phyloP scores from a whole-genome alignment of 768 basidiomycete genomes.

The Phylloporus sp. region DNA sequence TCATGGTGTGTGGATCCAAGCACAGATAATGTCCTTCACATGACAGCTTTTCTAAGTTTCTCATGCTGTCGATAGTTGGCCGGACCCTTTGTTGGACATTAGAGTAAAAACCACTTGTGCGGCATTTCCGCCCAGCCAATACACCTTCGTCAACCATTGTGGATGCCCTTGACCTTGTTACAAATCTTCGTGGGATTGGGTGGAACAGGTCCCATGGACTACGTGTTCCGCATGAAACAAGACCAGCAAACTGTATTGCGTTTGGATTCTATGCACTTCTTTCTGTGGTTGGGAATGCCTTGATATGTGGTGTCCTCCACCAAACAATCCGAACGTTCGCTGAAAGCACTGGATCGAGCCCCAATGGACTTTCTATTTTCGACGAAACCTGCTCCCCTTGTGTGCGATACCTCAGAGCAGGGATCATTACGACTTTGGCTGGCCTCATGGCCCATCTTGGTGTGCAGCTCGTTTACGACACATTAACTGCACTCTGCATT shows the following conservation, averaged over 20 bases:
- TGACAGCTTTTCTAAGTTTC: neutral
- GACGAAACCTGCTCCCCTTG: slow-evolving; percentile 29
- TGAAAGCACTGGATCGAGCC: slow-evolving; percentile 27
- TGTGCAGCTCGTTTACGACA: slow-evolving; percentile 31
- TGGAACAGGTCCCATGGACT: slow-evolving; percentile 52
- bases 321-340: slow-evolving; percentile 44
- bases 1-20: slow-evolving; percentile 6
- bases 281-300: slow-evolving; percentile 33
- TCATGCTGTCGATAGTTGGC: slow-evolving; percentile 7
- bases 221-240: slow-evolving; percentile 35
- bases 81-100: slow-evolving; percentile 14
- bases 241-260: slow-evolving; percentile 33
- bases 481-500: neutral
- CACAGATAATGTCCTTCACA: no score
- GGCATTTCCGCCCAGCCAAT: slow-evolving; percentile 4
- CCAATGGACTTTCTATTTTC: slow-evolving; percentile 30
- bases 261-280: slow-evolving; percentile 37
- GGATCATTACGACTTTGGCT: slow-evolving; percentile 38
- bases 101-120: slow-evolving; percentile 8
- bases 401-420: slow-evolving; percentile 35
- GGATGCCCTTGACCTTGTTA: slow-evolving; percentile 48
- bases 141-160: neutral
- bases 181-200: slow-evolving; percentile 55
- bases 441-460: slow-evolving; percentile 43
- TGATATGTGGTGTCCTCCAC: slow-evolving; percentile 46